phyloP scores from a whole-genome alignment of 331 rosid species.

The Rosa hybrid region DNA sequence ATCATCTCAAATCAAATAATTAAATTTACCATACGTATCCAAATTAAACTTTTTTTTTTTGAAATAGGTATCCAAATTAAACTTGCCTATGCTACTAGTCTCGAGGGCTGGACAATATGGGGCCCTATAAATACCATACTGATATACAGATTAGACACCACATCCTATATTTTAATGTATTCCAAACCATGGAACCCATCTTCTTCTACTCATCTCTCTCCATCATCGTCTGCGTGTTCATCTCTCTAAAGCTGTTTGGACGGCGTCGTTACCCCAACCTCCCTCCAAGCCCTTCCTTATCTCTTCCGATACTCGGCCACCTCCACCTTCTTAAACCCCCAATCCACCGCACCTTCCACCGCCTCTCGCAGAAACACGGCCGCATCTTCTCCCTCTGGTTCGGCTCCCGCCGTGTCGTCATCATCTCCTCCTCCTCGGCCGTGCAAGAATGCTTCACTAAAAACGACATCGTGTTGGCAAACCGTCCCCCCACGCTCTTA shows the following conservation, averaged over 20 bases:
- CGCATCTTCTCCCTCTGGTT: slow-evolving; percentile 17
- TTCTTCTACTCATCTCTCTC: background rate
- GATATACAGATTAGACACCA: too few relatives aligned
- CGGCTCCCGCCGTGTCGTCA: slow-evolving; percentile 24
- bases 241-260: background rate
- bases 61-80: too few relatives aligned
- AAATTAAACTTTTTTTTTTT: too few relatives aligned
- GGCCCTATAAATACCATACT: too few relatives aligned
- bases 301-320: slow-evolving; percentile 25
- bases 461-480: slow-evolving; percentile 28
- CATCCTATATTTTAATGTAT: too few relatives aligned
- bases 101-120: too few relatives aligned
- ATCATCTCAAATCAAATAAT: too few relatives aligned
- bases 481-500: slow-evolving; percentile 19
- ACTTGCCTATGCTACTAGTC: too few relatives aligned
- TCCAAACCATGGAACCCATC: background rate
- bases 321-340: slow-evolving; percentile 22
- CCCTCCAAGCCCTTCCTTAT: slow-evolving; percentile 23
- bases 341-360: slow-evolving; percentile 11
- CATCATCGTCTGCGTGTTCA: background rate
- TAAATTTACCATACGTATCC: too few relatives aligned
- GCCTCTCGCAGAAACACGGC: slow-evolving; percentile 8
- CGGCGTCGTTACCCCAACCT: background rate
- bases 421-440: slow-evolving; percentile 29
- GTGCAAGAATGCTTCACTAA: slow-evolving; percentile 24